phyloP scores from a whole-genome alignment of 2,329 filamentous ascomycete genomes.

The Cladosporium sp. region DNA sequence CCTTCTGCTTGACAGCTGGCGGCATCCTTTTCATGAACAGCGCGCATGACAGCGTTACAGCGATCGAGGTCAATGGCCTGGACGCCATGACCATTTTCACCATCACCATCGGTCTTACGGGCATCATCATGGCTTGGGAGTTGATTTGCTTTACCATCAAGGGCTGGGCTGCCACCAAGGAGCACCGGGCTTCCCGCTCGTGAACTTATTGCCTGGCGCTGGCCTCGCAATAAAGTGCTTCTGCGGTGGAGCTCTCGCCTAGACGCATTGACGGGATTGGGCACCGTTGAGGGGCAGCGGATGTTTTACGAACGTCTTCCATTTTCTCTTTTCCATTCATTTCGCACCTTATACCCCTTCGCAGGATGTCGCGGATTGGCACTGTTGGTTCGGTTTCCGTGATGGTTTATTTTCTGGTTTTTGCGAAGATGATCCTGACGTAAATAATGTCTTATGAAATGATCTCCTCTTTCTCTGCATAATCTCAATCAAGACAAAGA shows the following conservation, averaged over 20 bases:
- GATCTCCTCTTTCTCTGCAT: neutral
- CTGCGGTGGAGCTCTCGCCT: too few relatives aligned
- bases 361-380: too few relatives aligned
- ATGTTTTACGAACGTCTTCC: too few relatives aligned
- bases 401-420: too few relatives aligned
- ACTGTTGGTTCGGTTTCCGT: too few relatives aligned
- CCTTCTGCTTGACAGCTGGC: conserved; percentile 81
- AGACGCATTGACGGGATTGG: too few relatives aligned
- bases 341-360: too few relatives aligned
- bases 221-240: too few relatives aligned
- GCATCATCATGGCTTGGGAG: conserved; percentile 79
- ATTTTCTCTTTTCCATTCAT: too few relatives aligned
- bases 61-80: conserved; percentile 69
- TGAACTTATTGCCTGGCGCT: neutral
- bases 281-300: too few relatives aligned
- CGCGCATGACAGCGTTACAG: conserved; percentile 66
- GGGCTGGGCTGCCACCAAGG: conserved; percentile 62
- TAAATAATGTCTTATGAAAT: neutral
- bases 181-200: conserved; percentile 14
- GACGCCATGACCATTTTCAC: conserved; percentile 95
- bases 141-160: conserved; percentile 74
- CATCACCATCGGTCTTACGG: conserved; percentile 75
- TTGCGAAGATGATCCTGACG: too few relatives aligned
- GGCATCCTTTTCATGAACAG: conserved; percentile 91
- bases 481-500: too few relatives aligned